Conservation (phyloP, 2,329 filamentous ascomycete species). For the Plenodomus biglobosus region DNA sequence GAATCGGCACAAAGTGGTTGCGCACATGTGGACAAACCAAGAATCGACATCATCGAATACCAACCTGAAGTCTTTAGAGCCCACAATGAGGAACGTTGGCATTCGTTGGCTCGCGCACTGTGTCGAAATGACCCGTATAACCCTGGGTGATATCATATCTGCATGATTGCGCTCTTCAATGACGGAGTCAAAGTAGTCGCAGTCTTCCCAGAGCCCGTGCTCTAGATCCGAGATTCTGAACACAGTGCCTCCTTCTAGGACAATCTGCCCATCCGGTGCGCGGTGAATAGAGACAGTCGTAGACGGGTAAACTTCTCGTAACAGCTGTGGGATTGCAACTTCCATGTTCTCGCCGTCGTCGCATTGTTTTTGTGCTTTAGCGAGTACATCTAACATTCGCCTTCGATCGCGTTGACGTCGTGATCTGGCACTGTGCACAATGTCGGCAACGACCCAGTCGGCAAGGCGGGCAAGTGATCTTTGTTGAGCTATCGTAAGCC, state of each 20-base stretch:
- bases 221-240: slow-evolving; percentile 37
- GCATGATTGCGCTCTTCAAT: slow-evolving; percentile 44
- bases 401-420: slow-evolving; percentile 47
- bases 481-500: slow-evolving; percentile 38
- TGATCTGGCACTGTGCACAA: slow-evolving; percentile 44
- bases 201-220: slow-evolving; percentile 51
- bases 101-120: slow-evolving; percentile 39
- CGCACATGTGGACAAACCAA: slow-evolving; percentile 50
- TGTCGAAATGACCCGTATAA: slow-evolving; percentile 45
- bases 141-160: slow-evolving; percentile 25
- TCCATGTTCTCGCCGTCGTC: slow-evolving; percentile 26
- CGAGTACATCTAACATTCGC: slow-evolving; percentile 43
- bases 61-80: slow-evolving; percentile 46
- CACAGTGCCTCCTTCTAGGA: slow-evolving; percentile 26
- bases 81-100: slow-evolving; percentile 44
- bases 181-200: slow-evolving; percentile 44
- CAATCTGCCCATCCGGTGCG: slow-evolving; percentile 23
- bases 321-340: slow-evolving; percentile 29
- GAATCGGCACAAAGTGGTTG: slow-evolving; percentile 42
- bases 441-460: slow-evolving; percentile 47
- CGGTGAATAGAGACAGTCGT: slow-evolving; percentile 34
- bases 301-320: slow-evolving; percentile 41
- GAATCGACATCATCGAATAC: slow-evolving; percentile 53
- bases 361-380: slow-evolving; percentile 22
- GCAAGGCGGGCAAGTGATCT: slow-evolving; percentile 42